phyloP scores from a whole-genome alignment of 768 basidiomycete genomes.

The Roridomyces roridus region DNA sequence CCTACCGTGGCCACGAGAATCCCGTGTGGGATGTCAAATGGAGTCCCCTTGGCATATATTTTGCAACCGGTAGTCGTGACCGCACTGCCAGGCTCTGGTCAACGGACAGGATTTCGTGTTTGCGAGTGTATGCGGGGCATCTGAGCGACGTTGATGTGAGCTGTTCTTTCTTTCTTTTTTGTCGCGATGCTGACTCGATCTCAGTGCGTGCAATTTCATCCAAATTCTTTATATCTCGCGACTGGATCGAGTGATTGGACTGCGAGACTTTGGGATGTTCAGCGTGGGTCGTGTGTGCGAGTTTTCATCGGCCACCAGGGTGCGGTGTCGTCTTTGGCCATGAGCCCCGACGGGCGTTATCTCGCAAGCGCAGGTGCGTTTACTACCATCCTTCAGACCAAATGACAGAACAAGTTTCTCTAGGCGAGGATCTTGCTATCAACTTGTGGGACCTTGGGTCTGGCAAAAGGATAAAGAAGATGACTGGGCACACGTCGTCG shows the following conservation, averaged over 20 bases:
- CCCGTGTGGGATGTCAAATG: constrained; percentile 99
- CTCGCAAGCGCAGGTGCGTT: constrained; percentile 84
- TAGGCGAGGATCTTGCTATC: constrained; percentile 91
- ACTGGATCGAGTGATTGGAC: constrained; percentile 98
- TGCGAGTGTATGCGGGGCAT: constrained; percentile 95
- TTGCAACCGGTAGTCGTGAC: constrained; percentile 94
- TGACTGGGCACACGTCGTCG: constrained; percentile 91
- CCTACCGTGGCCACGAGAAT: constrained; percentile 94
- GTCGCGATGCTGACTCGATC: constrained; percentile 4
- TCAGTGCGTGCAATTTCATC: constrained; percentile 95
- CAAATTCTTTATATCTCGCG: constrained; percentile 95
- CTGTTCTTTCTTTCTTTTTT: constrained; percentile 22
- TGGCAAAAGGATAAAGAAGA: constrained; percentile 94
- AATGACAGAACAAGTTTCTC: not conserved
- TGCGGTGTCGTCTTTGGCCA: constrained; percentile 80
- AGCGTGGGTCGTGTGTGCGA: constrained; percentile 89
- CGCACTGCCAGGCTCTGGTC: constrained; percentile 96
- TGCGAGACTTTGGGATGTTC: constrained; percentile 97
- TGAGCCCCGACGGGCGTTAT: constrained; percentile 94
- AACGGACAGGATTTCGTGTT: constrained; percentile 84
- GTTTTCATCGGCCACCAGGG: constrained; percentile 97
- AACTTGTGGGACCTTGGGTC: constrained; percentile 97
- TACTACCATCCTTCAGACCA: not conserved
- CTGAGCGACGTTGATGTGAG: constrained; percentile 96
- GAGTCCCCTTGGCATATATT: constrained; percentile 99